Evolutionary conservation across 345 rosid species (phyloP), one percentile per base, ranked within the genome.

Genomic region (Moricandia arvensis): DNA sequence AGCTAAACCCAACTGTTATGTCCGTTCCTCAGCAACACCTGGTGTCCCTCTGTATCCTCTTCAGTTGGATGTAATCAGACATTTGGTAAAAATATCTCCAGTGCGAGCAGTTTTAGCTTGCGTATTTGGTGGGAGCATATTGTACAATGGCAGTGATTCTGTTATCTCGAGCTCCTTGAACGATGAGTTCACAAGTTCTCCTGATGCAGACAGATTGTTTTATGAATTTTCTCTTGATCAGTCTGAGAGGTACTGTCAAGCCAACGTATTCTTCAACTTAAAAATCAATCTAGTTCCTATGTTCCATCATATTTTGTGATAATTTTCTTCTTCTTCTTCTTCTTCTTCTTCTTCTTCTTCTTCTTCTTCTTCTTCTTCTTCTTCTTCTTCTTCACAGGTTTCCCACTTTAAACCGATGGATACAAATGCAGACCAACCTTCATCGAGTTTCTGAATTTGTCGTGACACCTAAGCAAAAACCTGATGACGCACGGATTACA

Each of bases 141-240:
- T 91, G 69, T 86, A 90, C 74, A 81, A 83, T 79, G 87, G 90
- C 71, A 84, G 88, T 66, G 90, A 87, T 66, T 82, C 93, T 66
- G 81, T 90, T 55, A 83, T 90, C 71, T 85, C 93, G 72, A 80
- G 88, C 82, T 87, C 93, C 43, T 82, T 89, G 74, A 80, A 81
- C 71, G 90, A 84, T 76, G 90, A 86, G 66, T 78, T 82, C 21
- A 57, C 86, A 80, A 87, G 82, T 77, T 79, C 88, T 49, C 85
- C 97, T 81, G 97, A 91, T 64, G 77, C 86, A 61, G 97, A 90
- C 75, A 80, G 86, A 77, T 72, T 88, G 75, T 91, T 91, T 75
- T 94, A 89, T 77, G 98, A 94, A 84, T 94, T 94, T 82, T 96
- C 97, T 67, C 97, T 94, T 80, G 98, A 94, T 85, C 96, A 91